Evolutionary conservation across 495 filamentous ascomycete species (phyloP).

Genomic region (Penicillium angulare): DNA sequence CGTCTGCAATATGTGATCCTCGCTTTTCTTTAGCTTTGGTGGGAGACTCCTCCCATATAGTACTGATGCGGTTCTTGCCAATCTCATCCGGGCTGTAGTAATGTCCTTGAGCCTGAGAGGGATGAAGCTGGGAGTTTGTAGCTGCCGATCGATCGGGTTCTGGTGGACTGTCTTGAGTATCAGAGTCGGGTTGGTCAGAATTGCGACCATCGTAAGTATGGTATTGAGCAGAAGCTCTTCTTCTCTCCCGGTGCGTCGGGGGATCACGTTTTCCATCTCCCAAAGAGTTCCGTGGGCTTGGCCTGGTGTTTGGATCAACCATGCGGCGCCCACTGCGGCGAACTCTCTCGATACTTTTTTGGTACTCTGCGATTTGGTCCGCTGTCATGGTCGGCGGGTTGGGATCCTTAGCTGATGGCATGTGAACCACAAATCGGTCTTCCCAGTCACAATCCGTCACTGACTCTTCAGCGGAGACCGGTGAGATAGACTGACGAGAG

Average conservation of each 20-base stretch:
- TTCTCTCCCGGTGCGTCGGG: not conserved
- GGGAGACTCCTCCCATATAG: slow-evolving; percentile 38
- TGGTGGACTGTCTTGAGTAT: not conserved
- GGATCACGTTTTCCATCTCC: slow-evolving; percentile 17
- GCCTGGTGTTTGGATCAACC: slow-evolving; percentile 32
- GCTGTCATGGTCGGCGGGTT: slow-evolving; percentile 42
- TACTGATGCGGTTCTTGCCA: slow-evolving; percentile 40
- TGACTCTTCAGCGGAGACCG: slow-evolving; percentile 32
- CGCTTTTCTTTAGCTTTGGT: slow-evolving; percentile 24
- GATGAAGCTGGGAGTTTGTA: not conserved
- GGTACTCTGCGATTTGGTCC: slow-evolving; percentile 41
- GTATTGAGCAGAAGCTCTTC: slow-evolving; percentile 7
- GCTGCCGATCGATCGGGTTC: slow-evolving; percentile 8
- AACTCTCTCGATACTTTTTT: slow-evolving; percentile 37
- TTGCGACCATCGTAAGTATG: slow-evolving; percentile 22
- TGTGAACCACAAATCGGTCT: slow-evolving; percentile 48
- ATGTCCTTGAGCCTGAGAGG: slow-evolving; percentile 4
- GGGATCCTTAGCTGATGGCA: slow-evolving; percentile 45
- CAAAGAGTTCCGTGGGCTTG: slow-evolving; percentile 31
- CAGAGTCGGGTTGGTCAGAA: slow-evolving; percentile 1
- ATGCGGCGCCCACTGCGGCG: slow-evolving; percentile 27
- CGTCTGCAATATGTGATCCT: slow-evolving; percentile 27
- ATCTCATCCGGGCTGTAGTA: slow-evolving; percentile 48
- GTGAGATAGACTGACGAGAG: slow-evolving; percentile 30
- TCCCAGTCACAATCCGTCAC: slow-evolving; percentile 43